phyloP scores from a whole-genome alignment of 768 basidiomycete species.

The Rhodotorula kratochvilovae region DNA sequence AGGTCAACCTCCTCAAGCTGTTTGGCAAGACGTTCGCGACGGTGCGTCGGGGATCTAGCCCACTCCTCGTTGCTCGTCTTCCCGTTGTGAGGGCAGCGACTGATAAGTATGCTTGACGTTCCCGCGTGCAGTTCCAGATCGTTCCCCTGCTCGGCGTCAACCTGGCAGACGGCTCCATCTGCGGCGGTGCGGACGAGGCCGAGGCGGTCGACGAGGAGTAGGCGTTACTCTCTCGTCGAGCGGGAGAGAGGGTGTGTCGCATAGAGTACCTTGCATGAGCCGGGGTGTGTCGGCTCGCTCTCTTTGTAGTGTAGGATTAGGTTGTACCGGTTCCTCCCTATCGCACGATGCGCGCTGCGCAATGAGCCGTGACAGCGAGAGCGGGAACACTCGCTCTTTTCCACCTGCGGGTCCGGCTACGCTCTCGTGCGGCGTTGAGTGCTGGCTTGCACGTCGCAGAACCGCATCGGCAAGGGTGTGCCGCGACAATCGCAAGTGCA shows the following conservation, averaged over 20 bases:
- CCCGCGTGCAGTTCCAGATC: slow-evolving; percentile 33
- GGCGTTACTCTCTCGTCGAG: background rate
- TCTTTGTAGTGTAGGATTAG: background rate
- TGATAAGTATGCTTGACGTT: too few relatives aligned
- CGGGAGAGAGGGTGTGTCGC: background rate
- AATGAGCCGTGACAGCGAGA: too few relatives aligned
- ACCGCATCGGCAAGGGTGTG: too few relatives aligned
- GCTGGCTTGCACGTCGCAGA: too few relatives aligned
- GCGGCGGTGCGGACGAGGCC: slow-evolving; percentile 12
- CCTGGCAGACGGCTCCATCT: slow-evolving; percentile 28
- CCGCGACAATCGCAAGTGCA: too few relatives aligned
- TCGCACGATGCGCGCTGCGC: background rate
- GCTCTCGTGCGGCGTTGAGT: background rate
- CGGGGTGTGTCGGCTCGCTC: background rate
- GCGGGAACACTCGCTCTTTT: too few relatives aligned
- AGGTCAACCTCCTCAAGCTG: slow-evolving; percentile 87
- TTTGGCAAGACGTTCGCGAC: slow-evolving; percentile 82
- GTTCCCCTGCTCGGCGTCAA: slow-evolving; percentile 34
- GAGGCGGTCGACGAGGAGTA: slow-evolving; percentile 15
- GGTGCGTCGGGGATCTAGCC: too few relatives aligned
- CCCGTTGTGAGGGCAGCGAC: too few relatives aligned
- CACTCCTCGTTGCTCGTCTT: too few relatives aligned
- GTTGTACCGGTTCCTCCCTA: background rate
- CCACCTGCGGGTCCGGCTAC: too few relatives aligned
- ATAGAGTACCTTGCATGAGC: background rate